These are phyloP conservation scores for Soucietia sequanensis DNA, from an alignment of 805 yeast species.

Conservation along the genomic window DNA sequence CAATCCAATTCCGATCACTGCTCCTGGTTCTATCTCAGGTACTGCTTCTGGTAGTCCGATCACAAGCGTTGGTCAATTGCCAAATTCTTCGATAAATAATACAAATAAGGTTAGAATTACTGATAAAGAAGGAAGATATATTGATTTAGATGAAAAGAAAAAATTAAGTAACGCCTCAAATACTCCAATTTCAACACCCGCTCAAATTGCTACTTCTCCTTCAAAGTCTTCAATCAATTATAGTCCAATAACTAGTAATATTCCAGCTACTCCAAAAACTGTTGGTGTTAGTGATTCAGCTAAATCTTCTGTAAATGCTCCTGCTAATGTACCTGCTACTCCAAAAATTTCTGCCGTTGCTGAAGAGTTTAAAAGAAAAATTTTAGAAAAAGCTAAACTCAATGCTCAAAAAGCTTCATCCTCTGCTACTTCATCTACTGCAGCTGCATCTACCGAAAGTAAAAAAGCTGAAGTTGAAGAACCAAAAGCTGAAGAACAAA, in stretches of 20 bases:
- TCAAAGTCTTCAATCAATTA: constrained; percentile 6
- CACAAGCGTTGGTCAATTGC: constrained; percentile 4
- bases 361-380: constrained; percentile 37
- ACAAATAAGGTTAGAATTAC: constrained; percentile 36
- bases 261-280: constrained; percentile 5
- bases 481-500: constrained; percentile 4
- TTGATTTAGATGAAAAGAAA: constrained; percentile 42
- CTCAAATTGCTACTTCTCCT: constrained; percentile 15
- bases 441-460: constrained; percentile 1
- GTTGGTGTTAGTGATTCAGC: too few species aligned
- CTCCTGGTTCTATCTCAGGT: neutral
- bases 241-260: too few species aligned
- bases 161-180: constrained; percentile 24
- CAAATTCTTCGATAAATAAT: constrained; percentile 11
- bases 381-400: constrained; percentile 24
- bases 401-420: constrained; percentile 10
- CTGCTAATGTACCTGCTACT: constrained; percentile 8
- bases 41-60: constrained; percentile 5
- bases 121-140: constrained; percentile 41
- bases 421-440: constrained; percentile 3
- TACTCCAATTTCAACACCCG: constrained; percentile 35
- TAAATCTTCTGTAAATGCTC: constrained; percentile 4
- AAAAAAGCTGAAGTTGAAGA: constrained; percentile 6
- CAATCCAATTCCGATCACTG: neutral
- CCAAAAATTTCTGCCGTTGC: constrained; percentile 20